Evolutionary conservation across 441 rosid genomes (phyloP), one percentile per base, ranked within the genome.

Genomic region (Eutrema salsugineum): DNA sequence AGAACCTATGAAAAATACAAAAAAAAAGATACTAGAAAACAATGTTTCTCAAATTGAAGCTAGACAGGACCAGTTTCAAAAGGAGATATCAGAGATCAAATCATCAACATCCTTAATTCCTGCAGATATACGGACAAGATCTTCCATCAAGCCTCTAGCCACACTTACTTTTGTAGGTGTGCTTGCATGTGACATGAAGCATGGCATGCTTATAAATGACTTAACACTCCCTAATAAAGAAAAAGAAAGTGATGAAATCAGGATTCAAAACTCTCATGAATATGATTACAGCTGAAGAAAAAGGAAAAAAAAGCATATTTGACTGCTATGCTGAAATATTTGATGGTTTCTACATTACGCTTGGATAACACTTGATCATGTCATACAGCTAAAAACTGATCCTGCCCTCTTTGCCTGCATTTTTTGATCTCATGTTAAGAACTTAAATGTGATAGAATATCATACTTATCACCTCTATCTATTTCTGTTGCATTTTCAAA

Each of bases 171-270:
- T 81, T 8, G 87, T 82, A 0, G 99, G 98, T 79, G 90, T 92
- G 77, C 93, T 89, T 43, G 98, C 98, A 76, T 94, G 97, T 19
- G 97, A 94, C 99, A 94, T 94, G 76, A 91, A 94, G 82, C 99
- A 90, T 3, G 97, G 97, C 97, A 94, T 70, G 88, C 97, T 92
- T 75, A 94, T 90, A 46, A 94, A 94, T 48, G 95, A 94, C 80
- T 94, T 94, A 39, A 94, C 97, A 61, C 97, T 94, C 68, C 99
- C 97, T 94, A 49, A 14, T 68, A 57, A 58, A 71, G 4, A 47
- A 5, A 20, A 30, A 15, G 48, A 62, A 17, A 5, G 64, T 24
- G 44, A 30, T 35, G 30, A 47, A 1, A 27, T 49, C 40, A 64
- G 28, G 6, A 55, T 48, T 36, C 66, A 43, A 54, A 55, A 55